Conservation (phyloP, 2,329 filamentous ascomycete species). For the Alternaria brassicicola region DNA sequence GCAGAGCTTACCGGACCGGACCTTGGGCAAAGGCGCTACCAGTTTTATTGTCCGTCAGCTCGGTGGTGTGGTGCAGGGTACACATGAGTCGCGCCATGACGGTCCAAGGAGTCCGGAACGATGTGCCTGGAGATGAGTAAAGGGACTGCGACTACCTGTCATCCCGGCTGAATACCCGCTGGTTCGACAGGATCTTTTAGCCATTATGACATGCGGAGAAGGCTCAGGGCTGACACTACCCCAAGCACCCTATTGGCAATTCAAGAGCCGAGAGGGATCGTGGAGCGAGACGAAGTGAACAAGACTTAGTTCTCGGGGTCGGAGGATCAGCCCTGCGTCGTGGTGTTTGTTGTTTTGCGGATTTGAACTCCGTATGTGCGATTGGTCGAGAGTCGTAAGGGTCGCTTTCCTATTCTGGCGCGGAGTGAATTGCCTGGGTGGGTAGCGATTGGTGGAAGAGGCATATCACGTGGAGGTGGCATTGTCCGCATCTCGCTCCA, state of each 20-base stretch:
- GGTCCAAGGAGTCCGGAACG: constrained; percentile 32
- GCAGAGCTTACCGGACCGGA: constrained; percentile 33
- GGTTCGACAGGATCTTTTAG: constrained; percentile 32
- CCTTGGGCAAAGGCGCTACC: constrained; percentile 23
- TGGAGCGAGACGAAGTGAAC: constrained; percentile 22
- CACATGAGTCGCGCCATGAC: constrained; percentile 11
- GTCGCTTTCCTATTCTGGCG: constrained; percentile 19
- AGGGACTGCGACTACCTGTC: constrained; percentile 10
- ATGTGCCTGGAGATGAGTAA: constrained; percentile 36
- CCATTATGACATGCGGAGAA: constrained; percentile 13
- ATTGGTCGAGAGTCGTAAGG: constrained; percentile 8
- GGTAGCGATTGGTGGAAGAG: constrained; percentile 19
- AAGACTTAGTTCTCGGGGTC: constrained; percentile 26
- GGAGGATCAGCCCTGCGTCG: constrained; percentile 25
- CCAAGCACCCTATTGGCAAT: constrained; percentile 16
- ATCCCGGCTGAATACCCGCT: constrained; percentile 24
- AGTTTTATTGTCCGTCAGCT: constrained; percentile 34
- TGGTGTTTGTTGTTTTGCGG: constrained; percentile 6
- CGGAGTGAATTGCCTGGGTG: constrained; percentile 23
- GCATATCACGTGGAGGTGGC: constrained; percentile 25
- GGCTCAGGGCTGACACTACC: constrained; percentile 7
- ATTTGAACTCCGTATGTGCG: constrained; percentile 13
- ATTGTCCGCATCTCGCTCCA: constrained; percentile 14
- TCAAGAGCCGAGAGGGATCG: constrained; percentile 22
- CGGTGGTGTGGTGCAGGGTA: constrained; percentile 17